A percentile compares a stretch with the other conserved stretches of the same genome.
Evolutionary conservation across 139 green algal species (phyloP).

Genomic region (Pleodorina starrii): DNA sequence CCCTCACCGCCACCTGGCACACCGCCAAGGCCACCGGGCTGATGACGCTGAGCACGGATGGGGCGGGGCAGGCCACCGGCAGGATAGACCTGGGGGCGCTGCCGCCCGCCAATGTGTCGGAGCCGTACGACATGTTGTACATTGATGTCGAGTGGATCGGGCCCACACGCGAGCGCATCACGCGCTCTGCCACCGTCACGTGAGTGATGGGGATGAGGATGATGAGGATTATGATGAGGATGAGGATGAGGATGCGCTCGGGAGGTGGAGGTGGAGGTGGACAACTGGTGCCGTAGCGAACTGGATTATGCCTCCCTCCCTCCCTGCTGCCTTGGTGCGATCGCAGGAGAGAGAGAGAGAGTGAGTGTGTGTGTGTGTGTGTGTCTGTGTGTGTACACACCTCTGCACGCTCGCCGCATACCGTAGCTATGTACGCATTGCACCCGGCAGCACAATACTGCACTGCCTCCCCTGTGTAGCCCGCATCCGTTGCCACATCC

Average conservation of each 20-base stretch:
- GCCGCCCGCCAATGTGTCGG: conserved; percentile 19
- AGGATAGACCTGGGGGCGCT: conserved; percentile 49
- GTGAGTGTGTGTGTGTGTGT: too few species aligned
- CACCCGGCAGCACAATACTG: too few species aligned
- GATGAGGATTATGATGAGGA: too few species aligned
- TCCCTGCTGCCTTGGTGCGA: too few species aligned
- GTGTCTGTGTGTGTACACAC: too few species aligned
- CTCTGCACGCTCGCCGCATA: too few species aligned
- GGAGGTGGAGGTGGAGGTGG: background rate
- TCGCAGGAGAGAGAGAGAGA: background rate
- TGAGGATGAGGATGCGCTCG: background rate
- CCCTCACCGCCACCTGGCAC: conserved; percentile 50
- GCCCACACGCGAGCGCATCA: conserved; percentile 61
- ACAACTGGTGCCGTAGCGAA: too few species aligned
- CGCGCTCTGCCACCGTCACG: conserved; percentile 21
- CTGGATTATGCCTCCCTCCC: too few species aligned
- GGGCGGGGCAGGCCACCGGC: background rate
- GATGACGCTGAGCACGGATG: conserved; percentile 24
- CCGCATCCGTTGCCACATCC: too few species aligned
- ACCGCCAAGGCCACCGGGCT: conserved; percentile 36
- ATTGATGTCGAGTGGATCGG: conserved; percentile 62
- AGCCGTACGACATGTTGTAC: conserved; percentile 30
- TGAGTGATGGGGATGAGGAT: too few species aligned
- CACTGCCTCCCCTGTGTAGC: too few species aligned
- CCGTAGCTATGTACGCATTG: too few species aligned